Evolutionary conservation across 2,329 filamentous ascomycete species (phyloP).

Genomic region (Seiridium cupressi): DNA sequence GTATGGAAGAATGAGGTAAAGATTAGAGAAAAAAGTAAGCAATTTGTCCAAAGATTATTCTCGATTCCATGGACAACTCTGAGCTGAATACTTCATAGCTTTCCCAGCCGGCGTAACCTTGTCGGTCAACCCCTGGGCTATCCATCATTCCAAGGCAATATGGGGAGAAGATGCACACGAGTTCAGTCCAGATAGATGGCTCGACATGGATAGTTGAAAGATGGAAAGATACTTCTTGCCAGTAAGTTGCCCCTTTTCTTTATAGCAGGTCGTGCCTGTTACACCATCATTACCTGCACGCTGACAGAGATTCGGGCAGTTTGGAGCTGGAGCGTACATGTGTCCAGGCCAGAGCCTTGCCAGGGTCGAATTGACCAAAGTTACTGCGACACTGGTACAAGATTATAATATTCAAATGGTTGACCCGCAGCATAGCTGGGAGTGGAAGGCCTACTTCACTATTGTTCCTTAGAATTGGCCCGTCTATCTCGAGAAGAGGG

Average conservation of each 20-base stretch:
- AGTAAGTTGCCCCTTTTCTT: background rate
- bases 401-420: conserved; percentile 5
- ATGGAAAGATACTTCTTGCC: conserved; percentile 7
- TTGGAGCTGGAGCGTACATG: background rate
- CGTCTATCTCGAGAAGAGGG: conserved; percentile 7
- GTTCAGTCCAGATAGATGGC: conserved; percentile 7
- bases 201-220: background rate
- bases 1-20: background rate
- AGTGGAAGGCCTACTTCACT: conserved; percentile 7
- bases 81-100: background rate
- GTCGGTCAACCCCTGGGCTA: conserved; percentile 4
- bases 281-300: too few relatives aligned
- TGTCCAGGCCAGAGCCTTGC: conserved; percentile 10
- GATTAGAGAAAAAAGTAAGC: conserved; percentile 1
- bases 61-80: background rate
- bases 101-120: conserved; percentile 7
- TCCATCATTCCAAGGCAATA: background rate
- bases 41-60: too few relatives aligned
- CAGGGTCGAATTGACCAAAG: conserved; percentile 5
- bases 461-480: background rate
- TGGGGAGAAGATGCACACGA: conserved; percentile 6
- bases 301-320: background rate
- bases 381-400: background rate
- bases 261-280: too few relatives aligned
- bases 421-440: background rate